phyloP scores from a whole-genome alignment of 2,329 filamentous ascomycete species.

The Nigrograna mackinnonii region DNA sequence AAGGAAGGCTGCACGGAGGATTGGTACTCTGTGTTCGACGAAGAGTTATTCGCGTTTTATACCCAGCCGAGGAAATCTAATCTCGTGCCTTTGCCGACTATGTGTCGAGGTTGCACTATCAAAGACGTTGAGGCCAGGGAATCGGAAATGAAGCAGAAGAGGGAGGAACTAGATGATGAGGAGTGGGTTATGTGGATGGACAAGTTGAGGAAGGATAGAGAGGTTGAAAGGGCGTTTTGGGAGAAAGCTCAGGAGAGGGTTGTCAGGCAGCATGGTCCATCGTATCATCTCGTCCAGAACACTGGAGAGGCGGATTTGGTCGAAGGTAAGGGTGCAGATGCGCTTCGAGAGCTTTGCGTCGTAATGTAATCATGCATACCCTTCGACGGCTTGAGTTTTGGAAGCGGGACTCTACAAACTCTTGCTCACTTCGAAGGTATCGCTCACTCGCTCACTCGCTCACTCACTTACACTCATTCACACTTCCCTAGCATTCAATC shows the following conservation, averaged over 20 bases:
- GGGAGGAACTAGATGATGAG: constrained; percentile 18
- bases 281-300: constrained; percentile 4
- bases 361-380: constrained; percentile 17
- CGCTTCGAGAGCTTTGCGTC: constrained; percentile 13
- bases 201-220: constrained; percentile 17
- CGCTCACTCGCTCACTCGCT: not conserved
- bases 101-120: constrained; percentile 30
- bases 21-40: constrained; percentile 29
- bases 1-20: constrained; percentile 14
- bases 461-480: not conserved
- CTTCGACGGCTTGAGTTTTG: too few species aligned
- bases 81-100: constrained; percentile 20
- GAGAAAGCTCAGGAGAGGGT: constrained; percentile 30
- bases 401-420: too few species aligned
- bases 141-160: constrained; percentile 20
- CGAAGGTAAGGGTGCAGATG: constrained; percentile 14
- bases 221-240: constrained; percentile 29
- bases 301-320: constrained; percentile 5
- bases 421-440: not conserved
- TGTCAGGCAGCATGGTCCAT: constrained; percentile 20
- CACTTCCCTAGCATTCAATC: too few species aligned
- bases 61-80: constrained; percentile 14
- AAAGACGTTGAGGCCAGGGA: constrained; percentile 26
- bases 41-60: constrained; percentile 26
- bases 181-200: constrained; percentile 31